Percentiles rank a stretch among this genome's conserved stretches.
These are phyloP conservation scores for Coccomyxa sp. DNA, from an alignment of 139 green algal species.

Conservation along the genomic window DNA sequence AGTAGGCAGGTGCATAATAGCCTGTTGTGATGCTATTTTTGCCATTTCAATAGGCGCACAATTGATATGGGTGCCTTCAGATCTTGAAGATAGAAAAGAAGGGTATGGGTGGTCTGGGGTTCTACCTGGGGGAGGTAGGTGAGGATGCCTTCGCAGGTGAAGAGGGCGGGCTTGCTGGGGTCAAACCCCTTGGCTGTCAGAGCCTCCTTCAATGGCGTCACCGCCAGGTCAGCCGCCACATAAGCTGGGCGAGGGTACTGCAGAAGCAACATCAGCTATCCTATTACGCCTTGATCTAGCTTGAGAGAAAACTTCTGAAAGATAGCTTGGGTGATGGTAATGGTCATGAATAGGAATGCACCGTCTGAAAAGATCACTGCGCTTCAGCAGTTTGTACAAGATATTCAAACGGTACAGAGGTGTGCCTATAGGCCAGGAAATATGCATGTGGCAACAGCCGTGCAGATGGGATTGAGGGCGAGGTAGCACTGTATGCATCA, in stretches of 20 bases:
- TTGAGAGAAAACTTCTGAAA: neutral
- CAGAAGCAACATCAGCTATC: neutral
- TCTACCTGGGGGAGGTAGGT: slow-evolving; percentile 56
- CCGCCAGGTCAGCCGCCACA: slow-evolving; percentile 51
- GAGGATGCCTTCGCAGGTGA: slow-evolving; percentile 57
- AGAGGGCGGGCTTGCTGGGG: slow-evolving; percentile 33
- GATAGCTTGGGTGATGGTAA: neutral
- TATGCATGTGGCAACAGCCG: neutral
- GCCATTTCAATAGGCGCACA: no score
- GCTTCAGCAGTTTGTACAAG: no score
- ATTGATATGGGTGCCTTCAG: no score
- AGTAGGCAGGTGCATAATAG: no score
- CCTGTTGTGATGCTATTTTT: no score
- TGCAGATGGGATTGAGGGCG: neutral
- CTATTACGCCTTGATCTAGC: neutral
- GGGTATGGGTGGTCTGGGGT: no score
- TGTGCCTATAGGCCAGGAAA: neutral
- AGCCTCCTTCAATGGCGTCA: slow-evolving; percentile 31
- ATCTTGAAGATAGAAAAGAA: no score
- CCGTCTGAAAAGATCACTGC: neutral
- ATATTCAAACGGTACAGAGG: neutral
- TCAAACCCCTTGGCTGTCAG: slow-evolving; percentile 49
- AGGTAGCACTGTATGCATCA: no score
- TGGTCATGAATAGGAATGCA: neutral
- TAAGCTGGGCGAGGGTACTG: slow-evolving; percentile 40